Base-by-base conservation (phyloP, 306 rosid genomes). In the Coriaria nepalensis region DNA sequence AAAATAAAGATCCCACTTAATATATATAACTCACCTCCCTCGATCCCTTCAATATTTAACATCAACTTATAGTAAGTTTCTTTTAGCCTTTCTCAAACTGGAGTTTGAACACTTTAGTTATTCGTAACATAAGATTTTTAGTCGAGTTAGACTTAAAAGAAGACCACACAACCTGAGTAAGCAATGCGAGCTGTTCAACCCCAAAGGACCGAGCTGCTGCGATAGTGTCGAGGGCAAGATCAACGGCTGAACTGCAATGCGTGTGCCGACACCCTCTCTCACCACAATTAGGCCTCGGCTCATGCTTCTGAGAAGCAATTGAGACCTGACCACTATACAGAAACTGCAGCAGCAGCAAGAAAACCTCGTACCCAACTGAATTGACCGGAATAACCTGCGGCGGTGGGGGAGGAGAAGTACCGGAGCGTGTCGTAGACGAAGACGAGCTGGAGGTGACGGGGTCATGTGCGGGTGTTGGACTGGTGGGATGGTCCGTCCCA, bases 181-280 rank as follows among this genome's bases (percentile, higher is more conserved):
- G 94, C 70, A 82, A 77, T 63, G 94, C 96, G 10, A 92, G 96
- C 66, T 82, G 96, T 65, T 90, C 94, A 29, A 90, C 95, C 10
- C 94, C 98, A 33, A 90, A 90, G 47, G 86, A 79, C 79, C 98
- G 73, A 57, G 98, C 92, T 70, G 94, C 98, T 9, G 95, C 67
- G 54, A 92, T 94, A 48, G 93, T 85, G 34, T 81, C 87, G 6
- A 92, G 98, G 8, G 98, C 98, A 13, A 85, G 96, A 79, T 85
- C 88, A 46, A 92, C 98, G 81, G 98, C 98, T 0, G 98, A 85
- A 62, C 94, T 67, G 76, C 98, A 92, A 82, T 92, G 96, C 55
- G 96, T 92, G 67, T 92, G 98, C 93, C 98, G 85, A 9, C 96
- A 92, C 0, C 72, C 98, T 11, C 96, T 62, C 55, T 92, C 98